These are phyloP conservation scores for Auricularia auricula-judae DNA, from an alignment of 768 basidiomycete species.

Conservation along the genomic window DNA sequence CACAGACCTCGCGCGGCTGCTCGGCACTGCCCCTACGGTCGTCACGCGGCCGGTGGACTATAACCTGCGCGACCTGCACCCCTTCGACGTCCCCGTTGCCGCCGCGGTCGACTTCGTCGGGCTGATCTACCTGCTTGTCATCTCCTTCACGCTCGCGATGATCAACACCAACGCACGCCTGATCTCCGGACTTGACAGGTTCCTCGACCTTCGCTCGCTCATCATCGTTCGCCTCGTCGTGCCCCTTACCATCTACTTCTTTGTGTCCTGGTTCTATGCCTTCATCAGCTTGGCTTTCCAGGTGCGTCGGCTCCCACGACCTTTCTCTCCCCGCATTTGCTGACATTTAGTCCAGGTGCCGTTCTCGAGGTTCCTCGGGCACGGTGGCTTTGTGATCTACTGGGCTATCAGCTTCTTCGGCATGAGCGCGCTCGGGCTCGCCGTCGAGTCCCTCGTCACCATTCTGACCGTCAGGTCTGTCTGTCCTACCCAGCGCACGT, in stretches of 20 bases:
- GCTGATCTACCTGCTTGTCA: constrained; percentile 21
- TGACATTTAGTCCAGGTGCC: background rate
- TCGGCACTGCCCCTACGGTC: background rate
- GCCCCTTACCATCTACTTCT: constrained; percentile 15
- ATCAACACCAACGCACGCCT: constrained; percentile 21
- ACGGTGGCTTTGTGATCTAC: constrained; percentile 46
- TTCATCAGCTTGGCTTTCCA: constrained; percentile 50
- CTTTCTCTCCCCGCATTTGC: too few species aligned
- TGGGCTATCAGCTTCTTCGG: constrained; percentile 56
- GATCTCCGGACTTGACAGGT: constrained; percentile 28
- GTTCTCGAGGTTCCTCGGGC: constrained; percentile 23
- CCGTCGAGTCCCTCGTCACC: constrained; percentile 47
- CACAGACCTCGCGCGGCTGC: background rate
- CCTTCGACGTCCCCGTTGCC: background rate
- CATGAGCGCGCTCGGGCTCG: constrained; percentile 50
- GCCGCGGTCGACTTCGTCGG: background rate
- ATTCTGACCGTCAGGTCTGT: constrained; percentile 34
- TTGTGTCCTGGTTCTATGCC: constrained; percentile 41
- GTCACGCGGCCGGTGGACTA: background rate
- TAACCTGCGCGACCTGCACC: background rate
- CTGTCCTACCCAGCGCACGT: constrained; percentile 48
- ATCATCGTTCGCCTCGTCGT: constrained; percentile 30
- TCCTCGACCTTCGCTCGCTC: constrained; percentile 26
- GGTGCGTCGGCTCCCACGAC: constrained; percentile 16
- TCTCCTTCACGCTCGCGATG: constrained; percentile 11